These are phyloP conservation scores for Elsinoe australis DNA, from an alignment of 2,329 filamentous ascomycete genomes.

Conservation along the genomic window DNA sequence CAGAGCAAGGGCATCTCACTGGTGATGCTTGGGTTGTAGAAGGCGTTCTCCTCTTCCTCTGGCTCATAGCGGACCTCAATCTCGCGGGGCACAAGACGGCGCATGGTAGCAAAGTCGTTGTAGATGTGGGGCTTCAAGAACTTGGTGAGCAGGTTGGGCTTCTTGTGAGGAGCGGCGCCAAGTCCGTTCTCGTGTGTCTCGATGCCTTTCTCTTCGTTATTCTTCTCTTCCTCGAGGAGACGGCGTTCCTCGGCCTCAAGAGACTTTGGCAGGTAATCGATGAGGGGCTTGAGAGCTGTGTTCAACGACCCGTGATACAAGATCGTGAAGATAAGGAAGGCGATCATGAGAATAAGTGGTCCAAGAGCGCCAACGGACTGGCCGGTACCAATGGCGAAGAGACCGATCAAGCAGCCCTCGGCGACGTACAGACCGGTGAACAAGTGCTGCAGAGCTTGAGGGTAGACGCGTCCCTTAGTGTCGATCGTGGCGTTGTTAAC, in stretches of 20 bases:
- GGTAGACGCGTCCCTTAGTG: constrained; percentile 80
- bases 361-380: constrained; percentile 46
- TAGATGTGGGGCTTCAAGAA: constrained; percentile 75
- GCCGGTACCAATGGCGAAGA: constrained; percentile 62
- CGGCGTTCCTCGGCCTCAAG: constrained; percentile 33
- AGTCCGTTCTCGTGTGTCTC: constrained; percentile 32
- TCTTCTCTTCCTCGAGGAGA: constrained; percentile 27
- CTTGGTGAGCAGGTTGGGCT: constrained; percentile 48
- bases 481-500: constrained; percentile 76
- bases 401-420: constrained; percentile 73
- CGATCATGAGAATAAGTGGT: constrained; percentile 66
- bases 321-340: constrained; percentile 65
- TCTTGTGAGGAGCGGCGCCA: constrained; percentile 37
- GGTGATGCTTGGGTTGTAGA: constrained; percentile 63
- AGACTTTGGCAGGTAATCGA: constrained; percentile 63
- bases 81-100: constrained; percentile 58
- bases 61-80: constrained; percentile 53
- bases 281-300: constrained; percentile 63
- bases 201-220: constrained; percentile 28
- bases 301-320: constrained; percentile 70
- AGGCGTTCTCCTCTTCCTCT: constrained; percentile 59
- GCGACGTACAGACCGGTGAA: constrained; percentile 77
- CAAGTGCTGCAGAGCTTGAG: constrained; percentile 78
- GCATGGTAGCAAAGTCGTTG: constrained; percentile 62
- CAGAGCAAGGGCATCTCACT: constrained; percentile 63